Evolutionary conservation across 2,329 filamentous ascomycete species (phyloP), one percentile per base, ranked within the genome.

Genomic region (Monilinia vaccinii-corymbosi): DNA sequence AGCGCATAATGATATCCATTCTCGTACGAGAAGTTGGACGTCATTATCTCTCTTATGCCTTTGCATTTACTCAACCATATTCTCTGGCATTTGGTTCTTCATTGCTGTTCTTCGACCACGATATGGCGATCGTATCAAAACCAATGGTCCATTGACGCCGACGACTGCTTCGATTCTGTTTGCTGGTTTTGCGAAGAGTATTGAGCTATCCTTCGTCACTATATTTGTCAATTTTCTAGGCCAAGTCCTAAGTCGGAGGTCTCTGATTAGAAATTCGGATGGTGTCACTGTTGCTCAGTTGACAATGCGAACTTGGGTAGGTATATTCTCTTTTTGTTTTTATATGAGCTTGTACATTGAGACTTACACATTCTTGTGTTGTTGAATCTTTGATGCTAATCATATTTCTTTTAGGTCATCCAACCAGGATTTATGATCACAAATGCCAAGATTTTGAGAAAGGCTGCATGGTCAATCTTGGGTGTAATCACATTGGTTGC

Each of bases 171-270:
- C 83, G 0, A 73, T 89, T 1, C 68, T 92, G 0, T 84, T 83
- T n/a, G 81, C 87, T 0, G 73, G 90, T 2, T 75, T 90, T 40
- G 87, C 89, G 9, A 93, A 92, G 72, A 81, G 86, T 0, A 89
- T 92, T 51, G 89, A 93, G 72, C 70, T 92, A 64, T 84, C 86
- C 0, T 93, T 91, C 68, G 87, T 90, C 4, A 90, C 88, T 0
- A 84, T 89, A 0, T 88, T 90, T 62, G 86, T 92, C 1, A 81
- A 86, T 0, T 88, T 88, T 58, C 71, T 92, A 0, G 89, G 89
- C 0, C 89, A 94, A 70, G 81, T 88, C 0, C 73, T 93, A 18
- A 90, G 83, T n/a, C 79, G 87, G 23, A 76, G 86, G 58, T 86
- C 88, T 0, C 80, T 89, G 59, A 78, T 79, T 28, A 80, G 78